Base-by-base conservation (phyloP, 371 early-diverging fungal genomes). In the Mucor indicus region DNA sequence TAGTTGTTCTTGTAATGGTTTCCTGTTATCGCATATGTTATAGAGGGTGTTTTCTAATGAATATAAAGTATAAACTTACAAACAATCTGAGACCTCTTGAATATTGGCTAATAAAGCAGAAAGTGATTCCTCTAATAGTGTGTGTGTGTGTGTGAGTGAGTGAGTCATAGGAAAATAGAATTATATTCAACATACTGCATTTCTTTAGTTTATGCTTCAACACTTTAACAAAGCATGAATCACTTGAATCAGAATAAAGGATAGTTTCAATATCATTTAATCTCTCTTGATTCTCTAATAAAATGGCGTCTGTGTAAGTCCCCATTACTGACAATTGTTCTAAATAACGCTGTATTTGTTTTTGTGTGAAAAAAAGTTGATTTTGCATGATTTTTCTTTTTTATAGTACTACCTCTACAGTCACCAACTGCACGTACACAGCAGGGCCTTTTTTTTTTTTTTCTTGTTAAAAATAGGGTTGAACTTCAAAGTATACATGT, bases 401-500 rank as follows among this genome's bases (percentile, higher is more conserved):
- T n/a, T n/a, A n/a, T n/a, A n/a, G n/a, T n/a, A n/a, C 48, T 83
- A 86, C 89, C 77, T 87, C 86, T 43, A 87, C 84, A 4, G 90
- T 87, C 1, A 85, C 77, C 40, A 90, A 62, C 47, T 90, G 88
- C 1, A 84, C 87, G 62, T 90, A 88, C 1, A 87, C 86, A 23
- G 90, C 90, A 11, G 90, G 89, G 47, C 65, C 72, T 72, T 20
- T 21, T 12, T 4, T 27, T 15, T 35, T 13, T 38, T 16, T 27
- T 23, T 29, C 8, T 31, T 16, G 24, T 25, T 13, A 15, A n/a
- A n/a, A n/a, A n/a, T n/a, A n/a, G n/a, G n/a, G n/a, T n/a, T n/a
- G n/a, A n/a, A n/a, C n/a, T n/a, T n/a, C n/a, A n/a, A n/a, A n/a
- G n/a, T n/a, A n/a, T n/a, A n/a, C n/a, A n/a, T 30, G 8, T 4